Conservation (phyloP, 1,284 basidiomycete genomes). For the Ganoderma sinense region DNA sequence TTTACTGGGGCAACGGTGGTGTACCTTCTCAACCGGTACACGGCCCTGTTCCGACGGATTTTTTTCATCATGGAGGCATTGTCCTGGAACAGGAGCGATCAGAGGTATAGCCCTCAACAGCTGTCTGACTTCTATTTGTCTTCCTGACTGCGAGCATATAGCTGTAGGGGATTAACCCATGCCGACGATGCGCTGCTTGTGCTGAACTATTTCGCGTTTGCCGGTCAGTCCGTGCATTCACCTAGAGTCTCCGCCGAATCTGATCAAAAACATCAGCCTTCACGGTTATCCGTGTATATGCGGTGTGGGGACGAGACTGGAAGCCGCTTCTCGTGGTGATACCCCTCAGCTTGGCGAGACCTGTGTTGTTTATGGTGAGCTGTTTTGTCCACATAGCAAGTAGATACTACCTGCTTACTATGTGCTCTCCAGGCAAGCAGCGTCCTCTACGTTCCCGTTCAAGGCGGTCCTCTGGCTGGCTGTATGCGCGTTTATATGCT, state of each 20-base stretch:
- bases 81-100: slow-evolving; percentile 9
- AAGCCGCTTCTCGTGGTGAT: slow-evolving; percentile 17
- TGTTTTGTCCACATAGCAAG: background rate
- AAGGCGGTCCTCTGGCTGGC: background rate
- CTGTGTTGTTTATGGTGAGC: slow-evolving; percentile 17
- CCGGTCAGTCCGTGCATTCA: background rate
- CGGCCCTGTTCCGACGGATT: slow-evolving; percentile 14
- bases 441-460: background rate
- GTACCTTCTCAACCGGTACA: slow-evolving; percentile 23
- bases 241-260: too few relatives aligned
- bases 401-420: background rate
- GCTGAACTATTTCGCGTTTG: slow-evolving; percentile 18
- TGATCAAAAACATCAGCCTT: slow-evolving; percentile 5
- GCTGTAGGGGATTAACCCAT: slow-evolving; percentile 12
- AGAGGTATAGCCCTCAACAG: background rate
- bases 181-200: slow-evolving; percentile 11
- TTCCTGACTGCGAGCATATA: background rate
- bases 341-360: slow-evolving; percentile 16
- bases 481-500: slow-evolving; percentile 9
- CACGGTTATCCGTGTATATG: slow-evolving; percentile 19
- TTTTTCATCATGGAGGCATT: slow-evolving; percentile 14
- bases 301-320: slow-evolving; percentile 23
- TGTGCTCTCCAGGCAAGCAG: slow-evolving; percentile 7
- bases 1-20: slow-evolving; percentile 19
- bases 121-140: too few relatives aligned